phyloP scores from a whole-genome alignment of 163 green algal species.

The Dunaliella salina region DNA sequence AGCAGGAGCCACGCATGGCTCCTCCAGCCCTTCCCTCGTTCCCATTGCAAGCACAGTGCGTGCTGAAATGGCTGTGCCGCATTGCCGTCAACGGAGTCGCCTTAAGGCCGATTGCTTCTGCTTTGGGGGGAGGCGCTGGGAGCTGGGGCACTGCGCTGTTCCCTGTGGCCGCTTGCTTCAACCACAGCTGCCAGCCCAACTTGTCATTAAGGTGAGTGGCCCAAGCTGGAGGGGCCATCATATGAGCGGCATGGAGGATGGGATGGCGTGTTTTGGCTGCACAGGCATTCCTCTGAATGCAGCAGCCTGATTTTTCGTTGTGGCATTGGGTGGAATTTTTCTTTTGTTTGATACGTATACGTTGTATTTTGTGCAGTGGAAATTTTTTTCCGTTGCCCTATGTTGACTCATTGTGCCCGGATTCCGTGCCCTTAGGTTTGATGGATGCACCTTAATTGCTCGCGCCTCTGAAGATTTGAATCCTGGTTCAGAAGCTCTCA shows the following conservation, averaged over 20 bases:
- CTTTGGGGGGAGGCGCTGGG: neutral
- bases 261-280: neutral
- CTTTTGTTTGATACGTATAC: no score
- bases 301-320: no score
- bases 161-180: conserved; percentile 1
- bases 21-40: neutral
- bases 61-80: conserved; percentile 19
- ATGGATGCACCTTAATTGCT: neutral
- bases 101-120: neutral
- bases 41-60: neutral
- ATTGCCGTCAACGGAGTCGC: conserved; percentile 14
- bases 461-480: neutral
- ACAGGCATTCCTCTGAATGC: neutral
- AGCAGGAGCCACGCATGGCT: no score
- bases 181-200: conserved; percentile 15
- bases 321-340: no score
- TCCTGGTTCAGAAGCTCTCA: neutral
- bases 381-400: neutral
- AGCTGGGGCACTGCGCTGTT: conserved; percentile 9
- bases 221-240: neutral
- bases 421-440: neutral
- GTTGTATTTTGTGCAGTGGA: neutral
- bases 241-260: neutral
- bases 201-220: neutral
- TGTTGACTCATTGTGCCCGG: neutral